These are phyloP conservation scores for Arctium lappa DNA, from an alignment of 129 eudicot genomes.

Conservation along the genomic window DNA sequence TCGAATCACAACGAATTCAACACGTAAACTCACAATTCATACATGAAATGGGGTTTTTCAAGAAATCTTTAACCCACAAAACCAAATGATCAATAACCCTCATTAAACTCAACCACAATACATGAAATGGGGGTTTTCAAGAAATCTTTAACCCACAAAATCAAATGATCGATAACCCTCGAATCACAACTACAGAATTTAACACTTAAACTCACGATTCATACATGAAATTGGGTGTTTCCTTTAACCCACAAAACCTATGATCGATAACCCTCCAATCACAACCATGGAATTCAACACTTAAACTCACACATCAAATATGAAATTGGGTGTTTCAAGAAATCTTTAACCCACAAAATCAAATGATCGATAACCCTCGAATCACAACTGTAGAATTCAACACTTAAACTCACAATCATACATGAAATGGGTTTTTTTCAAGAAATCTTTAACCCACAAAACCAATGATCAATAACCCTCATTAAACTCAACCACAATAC, in stretches of 20 bases:
- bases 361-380: constrained; percentile 9
- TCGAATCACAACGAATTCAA: background rate
- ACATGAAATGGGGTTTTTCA: background rate
- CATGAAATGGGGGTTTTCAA: background rate
- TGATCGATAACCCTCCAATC: constrained; percentile 9
- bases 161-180: background rate
- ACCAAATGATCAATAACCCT: constrained; percentile 5
- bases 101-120: background rate
- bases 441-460: constrained; percentile 28
- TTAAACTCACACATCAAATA: background rate
- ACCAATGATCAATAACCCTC: constrained; percentile 9
- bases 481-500: too few species aligned
- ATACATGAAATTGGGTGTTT: constrained; percentile 3
- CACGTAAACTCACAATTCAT: background rate
- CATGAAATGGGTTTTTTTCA: background rate
- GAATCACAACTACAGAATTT: background rate
- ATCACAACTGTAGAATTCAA: background rate
- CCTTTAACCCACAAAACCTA: constrained; percentile 33
- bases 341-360: constrained; percentile 33
- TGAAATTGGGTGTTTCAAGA: constrained; percentile 1
- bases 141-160: constrained; percentile 34
- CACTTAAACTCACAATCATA: background rate
- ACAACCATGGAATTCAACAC: too few species aligned
- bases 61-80: constrained; percentile 34
- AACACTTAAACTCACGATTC: background rate